phyloP scores from a whole-genome alignment of 441 rosid genomes.

The Mallotus repandus region DNA sequence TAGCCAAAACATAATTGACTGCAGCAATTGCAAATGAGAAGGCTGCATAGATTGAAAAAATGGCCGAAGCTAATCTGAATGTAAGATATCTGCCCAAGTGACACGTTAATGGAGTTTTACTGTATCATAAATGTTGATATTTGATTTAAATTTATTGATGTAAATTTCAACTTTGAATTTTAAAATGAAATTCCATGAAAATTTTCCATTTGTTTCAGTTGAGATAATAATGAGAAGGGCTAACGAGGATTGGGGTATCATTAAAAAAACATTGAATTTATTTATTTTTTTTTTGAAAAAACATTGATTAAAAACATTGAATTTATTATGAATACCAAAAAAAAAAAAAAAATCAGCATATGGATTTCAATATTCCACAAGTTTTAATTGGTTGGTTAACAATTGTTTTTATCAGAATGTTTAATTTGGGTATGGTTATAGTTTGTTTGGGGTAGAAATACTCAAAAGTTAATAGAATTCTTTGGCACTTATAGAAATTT shows the following conservation, averaged over 20 bases:
- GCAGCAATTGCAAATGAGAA: constrained; percentile 78
- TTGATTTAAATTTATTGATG: background rate
- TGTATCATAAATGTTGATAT: background rate
- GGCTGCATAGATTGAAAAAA: constrained; percentile 79
- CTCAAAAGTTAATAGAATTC: too few relatives aligned
- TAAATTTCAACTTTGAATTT: background rate
- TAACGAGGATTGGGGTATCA: background rate
- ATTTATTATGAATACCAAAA: too few relatives aligned
- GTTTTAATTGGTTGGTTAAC: too few relatives aligned
- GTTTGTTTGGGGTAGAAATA: too few relatives aligned
- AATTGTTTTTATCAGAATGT: too few relatives aligned
- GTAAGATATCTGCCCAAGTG: constrained; percentile 44
- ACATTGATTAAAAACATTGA: too few relatives aligned
- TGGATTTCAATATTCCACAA: too few relatives aligned
- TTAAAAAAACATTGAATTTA: background rate
- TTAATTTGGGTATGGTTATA: too few relatives aligned
- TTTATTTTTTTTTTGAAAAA: too few relatives aligned
- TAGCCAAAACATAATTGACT: constrained; percentile 77
- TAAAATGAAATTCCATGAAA: background rate
- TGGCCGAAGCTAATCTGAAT: constrained; percentile 89
- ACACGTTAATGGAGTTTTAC: background rate
- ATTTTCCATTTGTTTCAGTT: background rate
- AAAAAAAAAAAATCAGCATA: too few relatives aligned
- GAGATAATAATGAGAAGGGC: background rate
- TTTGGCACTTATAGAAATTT: too few relatives aligned